Base-by-base conservation (phyloP, 2,329 filamentous ascomycete genomes). In the Epichloe scottii region DNA sequence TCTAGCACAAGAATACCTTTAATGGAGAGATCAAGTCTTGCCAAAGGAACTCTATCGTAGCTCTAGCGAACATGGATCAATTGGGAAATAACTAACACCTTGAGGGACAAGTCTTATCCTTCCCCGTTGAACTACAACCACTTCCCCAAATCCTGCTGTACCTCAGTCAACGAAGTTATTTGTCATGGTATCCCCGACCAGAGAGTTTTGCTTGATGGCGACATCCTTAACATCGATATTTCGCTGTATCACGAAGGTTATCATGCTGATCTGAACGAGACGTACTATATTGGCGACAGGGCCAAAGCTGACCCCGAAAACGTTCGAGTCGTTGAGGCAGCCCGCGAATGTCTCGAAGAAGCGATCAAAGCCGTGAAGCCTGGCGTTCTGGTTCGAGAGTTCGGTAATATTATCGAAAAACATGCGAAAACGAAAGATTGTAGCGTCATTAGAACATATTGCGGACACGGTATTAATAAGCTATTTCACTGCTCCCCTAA, bases 111-210 rank as follows among this genome's bases (percentile, higher is more conserved):
- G 90, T 87, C 89, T 10, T 97, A 97, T 66, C 91, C 91, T 0
- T 96, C 91, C 1, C 89, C 91, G 1, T 74, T 97, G 35, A 96
- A 96, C 72, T 97, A 97, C 71, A 87, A 87, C 73, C 77, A 90
- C 68, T 98, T 97, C 71, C 93, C 93, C 57, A 98, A 98, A 72
- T 98, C 93, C 0, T 87, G 96, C 55, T 98, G 93, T 71, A 97
- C 91, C 3, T 97, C 91, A 3, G 72, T 87, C 47, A 98, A 98
- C 73, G 93, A 98, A 70, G 87, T 95, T 57, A 97, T 98, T 67
- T 98, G 93, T 73, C 93, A 98, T 74, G 93, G 93, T 49, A 98
- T 98, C 56, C 93, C 93, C 15, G 93, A 98, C 63, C 82, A 95
- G 66, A 82, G 93, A 51, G 76, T 86, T 7, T 77, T 98, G 1